A percentile compares a stretch with the other conserved stretches of the same genome.
Evolutionary conservation across 768 basidiomycete species (phyloP).

Genomic region (Naematelia aurantialba): DNA sequence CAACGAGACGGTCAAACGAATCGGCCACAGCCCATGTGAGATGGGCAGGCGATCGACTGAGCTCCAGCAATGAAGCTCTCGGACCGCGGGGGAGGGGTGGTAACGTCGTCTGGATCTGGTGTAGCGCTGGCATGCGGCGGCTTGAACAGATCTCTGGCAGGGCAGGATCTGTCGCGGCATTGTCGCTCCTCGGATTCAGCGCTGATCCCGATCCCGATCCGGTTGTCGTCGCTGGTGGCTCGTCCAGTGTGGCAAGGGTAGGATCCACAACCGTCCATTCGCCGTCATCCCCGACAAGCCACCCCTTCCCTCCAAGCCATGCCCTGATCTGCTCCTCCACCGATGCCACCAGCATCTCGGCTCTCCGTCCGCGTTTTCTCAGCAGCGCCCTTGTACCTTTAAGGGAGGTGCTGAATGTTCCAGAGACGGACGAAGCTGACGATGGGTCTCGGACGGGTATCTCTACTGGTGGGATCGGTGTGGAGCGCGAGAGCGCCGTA

Average conservation of each 20-base stretch:
- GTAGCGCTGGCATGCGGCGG: conserved; percentile 26
- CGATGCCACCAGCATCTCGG: conserved; percentile 32
- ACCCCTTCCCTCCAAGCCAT: conserved; percentile 35
- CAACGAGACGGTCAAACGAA: conserved; percentile 44
- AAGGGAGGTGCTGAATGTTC: conserved; percentile 38
- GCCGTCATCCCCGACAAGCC: neutral
- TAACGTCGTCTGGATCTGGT: conserved; percentile 18
- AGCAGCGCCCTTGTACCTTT: conserved; percentile 44
- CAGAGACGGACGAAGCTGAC: conserved; percentile 29
- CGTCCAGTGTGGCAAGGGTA: too few species aligned
- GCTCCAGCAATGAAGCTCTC: conserved; percentile 36
- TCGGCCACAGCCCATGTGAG: conserved; percentile 43
- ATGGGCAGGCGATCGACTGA: conserved; percentile 46
- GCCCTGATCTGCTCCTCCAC: conserved; percentile 36
- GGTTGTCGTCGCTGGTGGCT: neutral
- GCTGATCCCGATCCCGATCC: neutral
- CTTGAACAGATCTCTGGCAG: too few species aligned
- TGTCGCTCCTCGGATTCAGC: too few species aligned
- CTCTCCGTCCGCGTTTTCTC: conserved; percentile 36
- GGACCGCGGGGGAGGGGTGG: conserved; percentile 13
- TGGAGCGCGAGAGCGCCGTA: conserved; percentile 22
- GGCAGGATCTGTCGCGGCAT: neutral
- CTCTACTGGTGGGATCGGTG: conserved; percentile 23
- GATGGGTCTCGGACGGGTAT: conserved; percentile 14
- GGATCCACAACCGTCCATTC: conserved; percentile 9